Base-by-base conservation (phyloP, 2,329 filamentous ascomycete species). In the Lasiodiplodia gonubiensis region DNA sequence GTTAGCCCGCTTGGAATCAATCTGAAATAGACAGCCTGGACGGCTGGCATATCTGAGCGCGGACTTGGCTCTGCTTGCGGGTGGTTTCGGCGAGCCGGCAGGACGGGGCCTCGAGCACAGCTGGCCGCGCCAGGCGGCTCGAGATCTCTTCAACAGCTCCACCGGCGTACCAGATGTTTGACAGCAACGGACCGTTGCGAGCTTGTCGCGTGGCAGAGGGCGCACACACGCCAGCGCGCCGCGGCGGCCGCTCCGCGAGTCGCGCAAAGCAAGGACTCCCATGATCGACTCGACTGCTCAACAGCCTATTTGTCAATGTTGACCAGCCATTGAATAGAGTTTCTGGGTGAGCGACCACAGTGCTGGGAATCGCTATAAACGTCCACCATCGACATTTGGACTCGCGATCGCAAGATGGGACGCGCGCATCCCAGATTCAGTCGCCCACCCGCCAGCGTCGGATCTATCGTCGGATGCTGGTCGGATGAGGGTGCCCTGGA, bases 281-380 rank as follows among this genome's bases (percentile, higher is more conserved):
- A 66, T 66, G 64, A 66, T 66, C 64, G 64, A 46, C 64, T 66
- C 64, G 39, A 66, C 52, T 49, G 37, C 49, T 54, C 35, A 57
- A 52, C 64, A 49, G 64, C 52, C 25, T 53, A 66, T 57, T 66
- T 63, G 63, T 65, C 63, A 65, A 51, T 55, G 25, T 23, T 5
- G 27, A 37, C 39, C 35, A 54, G 23, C 46, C 30, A 51, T 46
- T 10, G 42, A 63, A 63, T 63, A 63, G 46, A 63, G 59, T 63
- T 63, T 63, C 42, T 63, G 42, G 59, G 46, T 48, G 30, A 37
- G 46, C 46, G 59, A 63, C 59, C 59, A 63, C 59, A 51, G 46
- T 21, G 46, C 59, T 63, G 59, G 59, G 25, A 63, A 63, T 51
- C 59, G 42, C 59, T 63, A 42, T 51, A 51, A 51, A 51, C 59